phyloP scores from a whole-genome alignment of 176 grass and related monocot genomes.

The Raddia guianensis region DNA sequence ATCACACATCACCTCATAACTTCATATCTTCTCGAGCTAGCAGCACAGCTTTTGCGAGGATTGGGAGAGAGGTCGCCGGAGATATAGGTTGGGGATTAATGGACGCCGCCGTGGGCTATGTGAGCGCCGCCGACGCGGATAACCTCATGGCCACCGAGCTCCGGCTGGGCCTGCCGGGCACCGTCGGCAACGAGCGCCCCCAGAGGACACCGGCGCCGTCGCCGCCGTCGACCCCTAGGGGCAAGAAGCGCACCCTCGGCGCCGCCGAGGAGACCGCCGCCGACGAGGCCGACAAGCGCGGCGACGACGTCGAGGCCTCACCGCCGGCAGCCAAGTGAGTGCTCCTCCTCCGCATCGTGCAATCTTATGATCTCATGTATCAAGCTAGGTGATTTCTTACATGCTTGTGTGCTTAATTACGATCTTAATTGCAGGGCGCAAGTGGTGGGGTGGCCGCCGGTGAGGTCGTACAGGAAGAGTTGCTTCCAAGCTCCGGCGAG shows the following conservation, averaged over 20 bases:
- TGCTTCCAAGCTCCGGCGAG: constrained; percentile 51
- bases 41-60: background rate
- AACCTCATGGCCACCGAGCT: constrained; percentile 89
- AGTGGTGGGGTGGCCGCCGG: constrained; percentile 93
- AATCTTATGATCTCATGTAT: background rate
- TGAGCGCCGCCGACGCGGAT: constrained; percentile 37
- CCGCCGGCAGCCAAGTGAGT: constrained; percentile 59
- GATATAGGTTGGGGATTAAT: constrained; percentile 37
- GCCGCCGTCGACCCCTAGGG: constrained; percentile 26
- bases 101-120: constrained; percentile 52
- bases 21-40: background rate
- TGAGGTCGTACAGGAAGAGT: constrained; percentile 80
- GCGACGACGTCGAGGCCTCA: constrained; percentile 28
- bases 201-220: background rate
- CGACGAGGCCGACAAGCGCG: background rate
- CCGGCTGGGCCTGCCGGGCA: constrained; percentile 90
- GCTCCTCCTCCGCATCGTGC: background rate
- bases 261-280: constrained; percentile 3
- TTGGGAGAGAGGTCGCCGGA: background rate
- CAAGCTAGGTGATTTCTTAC: background rate
- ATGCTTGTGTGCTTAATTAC: background rate
- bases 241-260: constrained; percentile 48
- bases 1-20: too few relatives aligned
- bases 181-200: background rate
- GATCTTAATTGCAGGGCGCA: constrained; percentile 52